Percentiles rank a stretch among this genome's conserved stretches.
phyloP scores from a whole-genome alignment of 164 flowering plant species.

The Pachysandra terminalis region DNA sequence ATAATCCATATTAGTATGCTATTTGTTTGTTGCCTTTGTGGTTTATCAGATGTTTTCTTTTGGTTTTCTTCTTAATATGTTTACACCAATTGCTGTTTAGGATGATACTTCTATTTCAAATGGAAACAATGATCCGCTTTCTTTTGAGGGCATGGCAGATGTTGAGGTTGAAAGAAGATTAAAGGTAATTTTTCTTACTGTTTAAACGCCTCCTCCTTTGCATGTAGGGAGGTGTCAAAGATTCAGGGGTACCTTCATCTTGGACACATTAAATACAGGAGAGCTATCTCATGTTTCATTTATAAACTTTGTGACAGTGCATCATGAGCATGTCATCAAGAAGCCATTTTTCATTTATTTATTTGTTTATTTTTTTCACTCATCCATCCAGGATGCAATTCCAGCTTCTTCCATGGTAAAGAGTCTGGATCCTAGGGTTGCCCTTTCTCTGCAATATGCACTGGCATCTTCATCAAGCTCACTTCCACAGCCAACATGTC shows the following conservation, averaged over 20 bases:
- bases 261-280: neutral
- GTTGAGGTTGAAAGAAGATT: constrained; percentile 81
- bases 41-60: neutral
- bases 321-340: no score
- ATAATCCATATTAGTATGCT: constrained; percentile 2
- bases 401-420: constrained; percentile 40
- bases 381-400: constrained; percentile 61
- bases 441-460: constrained; percentile 22
- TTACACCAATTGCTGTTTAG: constrained; percentile 31
- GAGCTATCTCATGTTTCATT: no score
- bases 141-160: constrained; percentile 86
- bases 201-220: no score
- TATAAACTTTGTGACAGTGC: no score
- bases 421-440: constrained; percentile 54
- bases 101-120: constrained; percentile 68
- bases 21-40: constrained; percentile 1
- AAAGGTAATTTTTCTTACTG: constrained; percentile 46
- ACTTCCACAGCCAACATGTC: constrained; percentile 34
- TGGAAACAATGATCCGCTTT: constrained; percentile 63
- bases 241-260: neutral
- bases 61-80: neutral
- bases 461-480: constrained; percentile 42
- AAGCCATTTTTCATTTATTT: no score
- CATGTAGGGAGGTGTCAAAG: neutral
- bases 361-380: neutral